Base-by-base conservation (phyloP, 163 green algal genomes). In the Chlamydomonas reinhardtii region DNA sequence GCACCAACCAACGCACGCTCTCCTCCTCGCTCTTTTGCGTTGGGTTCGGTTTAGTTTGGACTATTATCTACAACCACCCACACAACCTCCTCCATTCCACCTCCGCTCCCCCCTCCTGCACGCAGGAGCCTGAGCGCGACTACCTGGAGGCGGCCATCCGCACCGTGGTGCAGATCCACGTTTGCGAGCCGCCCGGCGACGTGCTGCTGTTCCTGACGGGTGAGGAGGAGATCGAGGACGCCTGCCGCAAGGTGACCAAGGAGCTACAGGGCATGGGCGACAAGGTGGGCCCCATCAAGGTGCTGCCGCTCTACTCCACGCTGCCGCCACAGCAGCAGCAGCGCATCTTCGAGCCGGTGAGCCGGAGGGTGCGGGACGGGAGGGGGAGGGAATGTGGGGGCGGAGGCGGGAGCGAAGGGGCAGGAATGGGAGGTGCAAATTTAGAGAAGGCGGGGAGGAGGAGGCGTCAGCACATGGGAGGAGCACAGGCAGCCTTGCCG, bases 171-270 rank as follows among this genome's bases (percentile, higher is more conserved):
- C 95, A 99, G 92, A 99, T 99, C 84, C 98, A 99, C 91, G 86
- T 92, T 24, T 98, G 92, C 84, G 97, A 99, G 90, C 91, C 92
- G 24, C 94, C 95, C 17, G 98, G 98, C 31, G 98, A 99, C 91
- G 95, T 99, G 69, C 92, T 99, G 73, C 85, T 99, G 59, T 99
- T 99, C 90, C 92, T 99, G 59, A 99, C 98, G 43, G 98, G 98
- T 34, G 98, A 99, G 89, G 98, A 99, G 93, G 98, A 99, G 91
- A 99, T 99, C 84, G 98, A 99, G 94, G 98, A 99, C 81, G 98
- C 98, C 1, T 99, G 97, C 94, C 91, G 94, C 39, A 98, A 98
- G 90, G 97, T 99, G 43, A 91, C 43, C 48, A 94, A 95, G 85
- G 97, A 99, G 92, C 74, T 95, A 31, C 37, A 85, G 56, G 93